Evolutionary conservation across 768 basidiomycete species (phyloP).

Genomic region (Russula vinacea): DNA sequence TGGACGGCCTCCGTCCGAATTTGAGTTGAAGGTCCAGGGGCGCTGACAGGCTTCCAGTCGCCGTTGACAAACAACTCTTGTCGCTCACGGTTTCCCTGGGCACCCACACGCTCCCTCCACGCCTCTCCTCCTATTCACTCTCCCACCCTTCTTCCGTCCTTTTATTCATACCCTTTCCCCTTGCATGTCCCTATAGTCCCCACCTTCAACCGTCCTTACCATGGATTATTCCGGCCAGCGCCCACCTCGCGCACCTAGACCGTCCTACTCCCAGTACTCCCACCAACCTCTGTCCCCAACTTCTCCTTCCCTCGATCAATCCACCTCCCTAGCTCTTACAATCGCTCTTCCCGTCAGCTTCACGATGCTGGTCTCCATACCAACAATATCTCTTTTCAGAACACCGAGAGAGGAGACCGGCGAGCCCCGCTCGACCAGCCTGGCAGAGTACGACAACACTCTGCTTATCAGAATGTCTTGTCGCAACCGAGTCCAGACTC

Average conservation of each 20-base stretch:
- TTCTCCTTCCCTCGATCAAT: slow-evolving; percentile 31
- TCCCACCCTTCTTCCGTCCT: slow-evolving; percentile 36
- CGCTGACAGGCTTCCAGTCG: background rate
- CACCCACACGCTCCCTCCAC: slow-evolving; percentile 28
- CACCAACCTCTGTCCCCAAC: slow-evolving; percentile 30
- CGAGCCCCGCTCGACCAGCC: slow-evolving; percentile 53
- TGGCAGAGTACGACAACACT: slow-evolving; percentile 47
- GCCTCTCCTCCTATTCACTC: slow-evolving; percentile 38
- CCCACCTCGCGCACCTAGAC: slow-evolving; percentile 39
- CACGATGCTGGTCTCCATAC: slow-evolving; percentile 14
- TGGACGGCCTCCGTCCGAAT: background rate
- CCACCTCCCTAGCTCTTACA: slow-evolving; percentile 31
- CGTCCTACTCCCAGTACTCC: slow-evolving; percentile 31
- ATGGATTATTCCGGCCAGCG: slow-evolving; percentile 40
- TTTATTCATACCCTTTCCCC: background rate
- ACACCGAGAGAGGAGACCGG: slow-evolving; percentile 66
- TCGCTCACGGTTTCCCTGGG: slow-evolving; percentile 7
- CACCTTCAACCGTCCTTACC: slow-evolving; percentile 12
- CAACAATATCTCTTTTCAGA: slow-evolving; percentile 65
- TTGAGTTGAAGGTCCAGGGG: background rate
- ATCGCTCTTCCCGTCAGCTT: slow-evolving; percentile 27
- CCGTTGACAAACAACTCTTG: slow-evolving; percentile 12
- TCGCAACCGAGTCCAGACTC: slow-evolving; percentile 39
- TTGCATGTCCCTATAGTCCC: slow-evolving; percentile 22
- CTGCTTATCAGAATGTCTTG: slow-evolving; percentile 47